Evolutionary conservation across 2,329 filamentous ascomycete genomes (phyloP), one percentile per base, ranked within the genome.

Genomic region (Arachnomyces sp.): DNA sequence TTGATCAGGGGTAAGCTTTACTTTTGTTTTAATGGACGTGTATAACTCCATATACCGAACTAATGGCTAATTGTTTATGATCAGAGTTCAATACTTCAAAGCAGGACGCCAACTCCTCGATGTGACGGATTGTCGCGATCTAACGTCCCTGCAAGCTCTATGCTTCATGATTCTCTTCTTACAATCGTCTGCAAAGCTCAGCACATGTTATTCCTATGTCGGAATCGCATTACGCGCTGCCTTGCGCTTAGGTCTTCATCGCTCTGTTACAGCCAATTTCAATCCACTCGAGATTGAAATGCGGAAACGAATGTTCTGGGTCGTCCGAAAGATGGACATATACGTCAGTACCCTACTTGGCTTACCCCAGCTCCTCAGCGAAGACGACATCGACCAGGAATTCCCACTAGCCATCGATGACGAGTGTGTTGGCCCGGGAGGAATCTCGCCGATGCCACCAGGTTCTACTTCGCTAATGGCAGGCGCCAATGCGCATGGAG

Each of bases 121-220:
- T 47, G 65, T 74, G 30, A 73, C 71, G 1, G 70, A 74, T 45
- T 88, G 83, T 50, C 78, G 84, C 34, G 84, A 89, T 55, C 67
- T 90, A 32, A 75, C 72, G 14, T 84, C 84, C 1, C 66, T 90
- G 7, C 84, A 92, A 58, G 78, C 82, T 2, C 71, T 92, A 5
- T 65, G 88, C 14, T 88, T 86, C 57, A 84, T 88, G 73, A 82
- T 88, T 36, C 66, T 90, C 2, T 92, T 89, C 55, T 70, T 90
- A 1, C 85, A 92, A 54, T 79, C 82, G 2, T 84, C 85, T 2
- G 83, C 84, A 7, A 85, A 86, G 55, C 66, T 90, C 20, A 84
- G 80, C 55, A 82, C 79, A 7, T 90, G 84, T 56, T 90, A 90
- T 59, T 78, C 83, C 0, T 88, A 86, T 50, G 74, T 90, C 35